Evolutionary conservation across 2,329 filamentous ascomycete genomes (phyloP), one percentile per base, ranked within the genome.

Genomic region (Colletotrichum cordylinicola): DNA sequence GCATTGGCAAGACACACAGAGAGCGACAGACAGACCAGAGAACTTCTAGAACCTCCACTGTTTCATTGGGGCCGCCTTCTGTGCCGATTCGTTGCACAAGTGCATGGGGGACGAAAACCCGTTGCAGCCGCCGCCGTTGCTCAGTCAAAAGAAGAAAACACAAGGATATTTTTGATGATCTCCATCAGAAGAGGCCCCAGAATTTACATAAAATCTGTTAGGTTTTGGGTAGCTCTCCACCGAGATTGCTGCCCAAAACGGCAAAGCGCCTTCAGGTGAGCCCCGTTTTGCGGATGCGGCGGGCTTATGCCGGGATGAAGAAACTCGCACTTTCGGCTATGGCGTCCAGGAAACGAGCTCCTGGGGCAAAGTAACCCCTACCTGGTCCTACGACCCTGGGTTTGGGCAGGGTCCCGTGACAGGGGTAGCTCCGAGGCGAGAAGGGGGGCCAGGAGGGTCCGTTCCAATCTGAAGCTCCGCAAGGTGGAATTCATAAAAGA

Each of bases 181-280:
- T 13, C 58, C 37, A 37, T 74, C 18, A 24, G n/a, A 61, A 2
- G 4, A 31, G 9, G 58, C 29, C 65, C 12, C 18, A 16, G 29
- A 18, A 52, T 60, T 37, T 31, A 70, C 37, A 70, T 48, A 70
- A 70, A 61, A 48, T 27, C 37, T 12, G n/a, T 13, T 35, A 35
- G 56, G 56, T 58, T 58, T 72, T 37, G 39, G 39, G 58, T 35
- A 48, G 43, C 67, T 64, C 73, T 73, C 73, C 73, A 73, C 73
- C 56, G 70, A 73, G 21, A 73, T 75, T 73, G 64, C 64, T 68
- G 48, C 64, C 73, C 15, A 75, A 75, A 31, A 10, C 16, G 64
- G 70, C 21, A 73, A 68, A 58, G 70, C 64, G 39, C 55, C 43
- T 73, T 70, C 73, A 73, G 73, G 73, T 75, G 73, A 66, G 39